Conservation (phyloP, 2,329 filamentous ascomycete genomes). For the Aulographum hederae region DNA sequence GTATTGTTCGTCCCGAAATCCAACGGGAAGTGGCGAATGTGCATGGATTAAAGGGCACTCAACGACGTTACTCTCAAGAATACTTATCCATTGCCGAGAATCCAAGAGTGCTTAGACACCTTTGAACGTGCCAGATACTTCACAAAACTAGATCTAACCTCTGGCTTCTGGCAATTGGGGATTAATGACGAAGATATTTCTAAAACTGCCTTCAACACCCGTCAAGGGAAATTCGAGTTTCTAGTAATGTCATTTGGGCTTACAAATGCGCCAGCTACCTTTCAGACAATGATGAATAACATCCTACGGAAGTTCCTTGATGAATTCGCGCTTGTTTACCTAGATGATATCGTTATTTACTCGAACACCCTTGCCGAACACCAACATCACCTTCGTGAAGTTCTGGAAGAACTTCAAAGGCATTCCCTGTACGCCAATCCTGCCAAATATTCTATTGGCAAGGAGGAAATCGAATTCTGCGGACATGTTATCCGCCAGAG, state of each 20-base stretch:
- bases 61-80: conserved; percentile 19
- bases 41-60: conserved; percentile 17
- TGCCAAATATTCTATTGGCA: conserved; percentile 12
- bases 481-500: conserved; percentile 10
- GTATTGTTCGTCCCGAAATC: conserved; percentile 17
- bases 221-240: conserved; percentile 17
- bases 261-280: conserved; percentile 6
- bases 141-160: conserved; percentile 13
- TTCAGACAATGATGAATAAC: conserved; percentile 11
- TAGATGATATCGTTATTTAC: conserved; percentile 11
- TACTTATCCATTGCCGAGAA: conserved; percentile 13
- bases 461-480: conserved; percentile 11
- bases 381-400: conserved; percentile 2
- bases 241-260: conserved; percentile 11
- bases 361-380: conserved; percentile 4
- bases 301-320: conserved; percentile 8
- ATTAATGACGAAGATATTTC: conserved; percentile 8
- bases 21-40: conserved; percentile 12
- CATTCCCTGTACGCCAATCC: conserved; percentile 5
- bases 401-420: conserved; percentile 2
- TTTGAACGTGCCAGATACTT: conserved; percentile 11
- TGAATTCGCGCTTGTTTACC: conserved; percentile 8
- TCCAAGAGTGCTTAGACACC: conserved; percentile 13
- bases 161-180: background rate
- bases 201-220: conserved; percentile 16